Evolutionary conservation across 768 basidiomycete genomes (phyloP), one percentile per base, ranked within the genome.

Genomic region (Cubamyces lactineus): DNA sequence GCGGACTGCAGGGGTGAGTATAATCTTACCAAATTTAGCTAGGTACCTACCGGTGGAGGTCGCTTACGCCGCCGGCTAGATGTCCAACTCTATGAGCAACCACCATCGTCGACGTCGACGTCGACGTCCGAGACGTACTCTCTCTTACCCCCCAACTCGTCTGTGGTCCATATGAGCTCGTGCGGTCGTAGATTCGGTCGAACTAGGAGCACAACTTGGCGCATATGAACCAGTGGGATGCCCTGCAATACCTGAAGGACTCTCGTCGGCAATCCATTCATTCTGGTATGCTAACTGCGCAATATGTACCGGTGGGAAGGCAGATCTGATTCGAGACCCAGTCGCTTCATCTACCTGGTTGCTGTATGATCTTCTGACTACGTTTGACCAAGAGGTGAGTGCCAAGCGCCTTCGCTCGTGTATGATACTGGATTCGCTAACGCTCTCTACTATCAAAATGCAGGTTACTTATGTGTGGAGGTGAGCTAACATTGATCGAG

Each of bases 381-480:
- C 59, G 34, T 48, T 61, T 26, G 59, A 61, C 28, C 52, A 55
- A 21, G 59, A 61, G 53, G 59, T 60, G 28, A 38, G 57, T n/a
- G 13, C n/a, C n/a, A n/a, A 11, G 41, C 48, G 41, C 19, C 12
- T 23, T 16, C 6, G 34, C 34, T 34, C 34, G 11, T 11, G 9
- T 1, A 34, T 4, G 13, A 23, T 11, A 15, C 23, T 11, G 5
- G 1, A 21, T 19, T 8, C 48, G 48, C 1, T 26, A 26, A 15
- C 24, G 7, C 48, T 49, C 28, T 23, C 28, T 3, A 28, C 19
- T 1, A 17, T 19, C 16, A 43, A 4, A 17, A 21, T 17, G 2
- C 17, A 61, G 59, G 46, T 61, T 19, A 53, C 54, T 39, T 61
- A 40, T 61, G 59, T 61, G 47, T 61, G 59, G 59, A 61, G 53